Evolutionary conservation across 2,329 filamentous ascomycete genomes (phyloP).

Genomic region (Phaeosphaeriaceae sp.): DNA sequence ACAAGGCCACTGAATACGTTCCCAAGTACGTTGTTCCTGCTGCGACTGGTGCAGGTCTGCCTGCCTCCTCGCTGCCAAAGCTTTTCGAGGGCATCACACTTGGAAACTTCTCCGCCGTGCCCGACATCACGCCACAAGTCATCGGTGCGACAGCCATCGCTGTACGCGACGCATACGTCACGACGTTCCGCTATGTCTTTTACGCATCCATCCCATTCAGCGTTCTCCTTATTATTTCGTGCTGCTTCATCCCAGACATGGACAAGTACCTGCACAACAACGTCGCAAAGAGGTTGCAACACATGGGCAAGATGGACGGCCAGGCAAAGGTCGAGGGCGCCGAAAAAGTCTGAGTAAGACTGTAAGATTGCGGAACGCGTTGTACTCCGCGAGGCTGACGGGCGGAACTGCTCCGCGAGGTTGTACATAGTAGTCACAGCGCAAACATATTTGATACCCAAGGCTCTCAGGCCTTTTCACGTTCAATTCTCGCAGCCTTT

Average conservation of each 20-base stretch:
- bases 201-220: slow-evolving; percentile 35
- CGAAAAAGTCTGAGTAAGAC: slow-evolving; percentile 3
- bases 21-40: slow-evolving; percentile 32
- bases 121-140: slow-evolving; percentile 29
- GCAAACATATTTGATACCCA: neutral
- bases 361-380: neutral
- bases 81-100: slow-evolving; percentile 29
- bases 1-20: slow-evolving; percentile 24
- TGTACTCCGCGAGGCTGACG: neutral
- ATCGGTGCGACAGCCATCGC: slow-evolving; percentile 19
- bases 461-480: neutral
- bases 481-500: too few relatives aligned
- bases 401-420: neutral
- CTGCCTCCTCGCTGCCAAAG: slow-evolving; percentile 23
- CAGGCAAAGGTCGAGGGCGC: slow-evolving; percentile 20
- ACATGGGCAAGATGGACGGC: slow-evolving; percentile 13
- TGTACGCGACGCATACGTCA: slow-evolving; percentile 25
- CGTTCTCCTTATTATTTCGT: slow-evolving; percentile 22
- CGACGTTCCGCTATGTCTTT: slow-evolving; percentile 25
- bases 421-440: neutral
- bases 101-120: slow-evolving; percentile 30
- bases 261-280: slow-evolving; percentile 33
- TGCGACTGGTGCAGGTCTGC: slow-evolving; percentile 27
- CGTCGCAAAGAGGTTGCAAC: slow-evolving; percentile 33
- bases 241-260: slow-evolving; percentile 26